phyloP scores from a whole-genome alignment of 495 filamentous ascomycete genomes.

The Elasticomyces elasticus region DNA sequence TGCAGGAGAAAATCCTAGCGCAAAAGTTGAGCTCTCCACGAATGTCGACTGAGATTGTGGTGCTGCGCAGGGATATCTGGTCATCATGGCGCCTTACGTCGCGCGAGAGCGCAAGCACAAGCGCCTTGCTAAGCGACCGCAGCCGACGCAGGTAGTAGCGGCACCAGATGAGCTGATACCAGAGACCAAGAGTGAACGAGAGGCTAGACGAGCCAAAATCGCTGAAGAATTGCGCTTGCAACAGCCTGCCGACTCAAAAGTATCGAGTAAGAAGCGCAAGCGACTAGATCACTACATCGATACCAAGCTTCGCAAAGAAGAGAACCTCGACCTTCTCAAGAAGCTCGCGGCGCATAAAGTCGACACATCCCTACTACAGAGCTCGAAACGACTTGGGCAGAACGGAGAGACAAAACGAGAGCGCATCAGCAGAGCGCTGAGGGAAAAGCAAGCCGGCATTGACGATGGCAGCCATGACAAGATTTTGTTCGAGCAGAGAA shows the following conservation, averaged over 20 bases:
- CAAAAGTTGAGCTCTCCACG: not conserved
- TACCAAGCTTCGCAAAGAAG: constrained; percentile 87
- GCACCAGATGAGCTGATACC: constrained; percentile 61
- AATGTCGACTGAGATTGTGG: too few relatives aligned
- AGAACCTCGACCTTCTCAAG: constrained; percentile 73
- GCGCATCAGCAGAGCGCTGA: constrained; percentile 47
- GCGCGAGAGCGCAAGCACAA: constrained; percentile 60
- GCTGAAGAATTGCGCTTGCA: constrained; percentile 50
- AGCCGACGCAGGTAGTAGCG: constrained; percentile 38
- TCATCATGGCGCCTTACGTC: constrained; percentile 71
- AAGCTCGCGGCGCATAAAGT: constrained; percentile 68
- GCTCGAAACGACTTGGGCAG: constrained; percentile 64
- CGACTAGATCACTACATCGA: constrained; percentile 96
- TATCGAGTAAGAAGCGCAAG: constrained; percentile 88
- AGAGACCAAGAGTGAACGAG: constrained; percentile 52
- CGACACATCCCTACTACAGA: constrained; percentile 70
- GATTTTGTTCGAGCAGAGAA: constrained; percentile 36
- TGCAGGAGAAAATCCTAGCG: not conserved
- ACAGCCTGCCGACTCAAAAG: constrained; percentile 47
- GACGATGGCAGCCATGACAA: constrained; percentile 38
- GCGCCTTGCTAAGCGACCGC: constrained; percentile 47
- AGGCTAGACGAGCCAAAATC: constrained; percentile 58
- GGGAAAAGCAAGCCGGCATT: constrained; percentile 50
- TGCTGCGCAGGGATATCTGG: too few relatives aligned
- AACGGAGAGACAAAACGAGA: constrained; percentile 56